These are phyloP conservation scores for Raddia distichophylla DNA, from an alignment of 176 grass and related monocot genomes.

Conservation along the genomic window DNA sequence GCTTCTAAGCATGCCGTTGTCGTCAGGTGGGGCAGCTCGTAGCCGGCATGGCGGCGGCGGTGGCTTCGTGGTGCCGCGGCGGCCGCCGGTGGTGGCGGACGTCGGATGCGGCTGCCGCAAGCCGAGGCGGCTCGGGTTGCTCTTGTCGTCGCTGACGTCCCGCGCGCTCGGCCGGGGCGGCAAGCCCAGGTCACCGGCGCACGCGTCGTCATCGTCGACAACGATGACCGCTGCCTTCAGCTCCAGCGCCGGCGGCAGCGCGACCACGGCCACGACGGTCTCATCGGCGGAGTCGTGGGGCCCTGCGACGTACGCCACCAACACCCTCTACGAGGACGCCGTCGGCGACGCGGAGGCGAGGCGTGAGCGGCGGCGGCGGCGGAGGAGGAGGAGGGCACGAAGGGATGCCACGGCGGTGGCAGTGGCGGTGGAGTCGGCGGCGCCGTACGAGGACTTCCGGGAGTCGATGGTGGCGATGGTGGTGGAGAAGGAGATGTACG, in stretches of 20 bases:
- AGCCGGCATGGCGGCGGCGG: constrained; percentile 30
- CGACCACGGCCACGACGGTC: background rate
- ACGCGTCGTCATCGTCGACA: constrained; percentile 33
- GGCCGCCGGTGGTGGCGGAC: constrained; percentile 54
- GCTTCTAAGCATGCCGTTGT: background rate
- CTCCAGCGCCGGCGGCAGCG: background rate
- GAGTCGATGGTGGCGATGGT: constrained; percentile 94
- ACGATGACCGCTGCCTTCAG: background rate
- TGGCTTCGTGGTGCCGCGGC: constrained; percentile 44
- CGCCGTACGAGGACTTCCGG: constrained; percentile 76
- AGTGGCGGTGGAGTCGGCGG: constrained; percentile 51
- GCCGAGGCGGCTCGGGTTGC: constrained; percentile 50
- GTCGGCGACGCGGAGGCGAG: background rate
- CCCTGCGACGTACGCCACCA: background rate
- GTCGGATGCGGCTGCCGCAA: constrained; percentile 80
- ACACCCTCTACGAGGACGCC: constrained; percentile 24
- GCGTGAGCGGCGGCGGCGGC: background rate
- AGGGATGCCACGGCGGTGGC: constrained; percentile 35
- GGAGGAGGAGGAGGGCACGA: background rate
- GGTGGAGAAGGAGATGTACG: constrained; percentile 94
- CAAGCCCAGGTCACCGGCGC: constrained; percentile 32
- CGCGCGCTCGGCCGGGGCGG: background rate
- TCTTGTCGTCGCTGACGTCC: constrained; percentile 49
- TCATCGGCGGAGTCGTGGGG: constrained; percentile 27
- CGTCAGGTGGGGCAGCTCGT: constrained; percentile 1